These are phyloP conservation scores for Coniochaeta hoffmannii DNA, from an alignment of 2,329 filamentous ascomycete genomes.

Conservation along the genomic window DNA sequence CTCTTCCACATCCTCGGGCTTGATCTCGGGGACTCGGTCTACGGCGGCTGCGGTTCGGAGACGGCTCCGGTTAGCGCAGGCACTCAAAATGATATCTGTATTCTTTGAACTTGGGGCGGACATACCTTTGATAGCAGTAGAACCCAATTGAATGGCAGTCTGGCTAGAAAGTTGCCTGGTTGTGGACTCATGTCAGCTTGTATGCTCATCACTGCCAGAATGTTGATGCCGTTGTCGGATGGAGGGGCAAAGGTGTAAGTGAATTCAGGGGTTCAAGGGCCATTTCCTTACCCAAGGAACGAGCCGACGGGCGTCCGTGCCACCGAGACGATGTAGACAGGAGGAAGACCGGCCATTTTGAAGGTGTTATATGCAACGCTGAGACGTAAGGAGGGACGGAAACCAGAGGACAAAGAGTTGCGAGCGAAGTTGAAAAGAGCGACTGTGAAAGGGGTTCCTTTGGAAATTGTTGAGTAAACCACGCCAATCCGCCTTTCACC, in stretches of 20 bases:
- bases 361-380: constrained; percentile 2
- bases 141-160: constrained; percentile 78
- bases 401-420: neutral
- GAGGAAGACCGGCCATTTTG: constrained; percentile 68
- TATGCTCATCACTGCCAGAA: neutral
- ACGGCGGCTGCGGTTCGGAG: constrained; percentile 53
- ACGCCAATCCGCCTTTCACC: neutral
- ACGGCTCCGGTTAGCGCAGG: constrained; percentile 8
- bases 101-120: no score
- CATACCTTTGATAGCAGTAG: constrained; percentile 86
- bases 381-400: constrained; percentile 1
- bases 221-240: neutral
- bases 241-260: constrained; percentile 4
- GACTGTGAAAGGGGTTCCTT: neutral
- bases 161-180: constrained; percentile 79
- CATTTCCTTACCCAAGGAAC: constrained; percentile 71
- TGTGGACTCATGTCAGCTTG: constrained; percentile 10
- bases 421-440: neutral
- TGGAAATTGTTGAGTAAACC: constrained; percentile 3
- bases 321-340: constrained; percentile 93
- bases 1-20: constrained; percentile 85
- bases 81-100: no score
- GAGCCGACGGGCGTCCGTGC: constrained; percentile 87
- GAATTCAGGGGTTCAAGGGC: constrained; percentile 6
- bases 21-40: constrained; percentile 77